Percentiles rank a stretch among this genome's conserved stretches.
phyloP scores from a whole-genome alignment of 495 filamentous ascomycete species.

The Aspergillus nidulans region DNA sequence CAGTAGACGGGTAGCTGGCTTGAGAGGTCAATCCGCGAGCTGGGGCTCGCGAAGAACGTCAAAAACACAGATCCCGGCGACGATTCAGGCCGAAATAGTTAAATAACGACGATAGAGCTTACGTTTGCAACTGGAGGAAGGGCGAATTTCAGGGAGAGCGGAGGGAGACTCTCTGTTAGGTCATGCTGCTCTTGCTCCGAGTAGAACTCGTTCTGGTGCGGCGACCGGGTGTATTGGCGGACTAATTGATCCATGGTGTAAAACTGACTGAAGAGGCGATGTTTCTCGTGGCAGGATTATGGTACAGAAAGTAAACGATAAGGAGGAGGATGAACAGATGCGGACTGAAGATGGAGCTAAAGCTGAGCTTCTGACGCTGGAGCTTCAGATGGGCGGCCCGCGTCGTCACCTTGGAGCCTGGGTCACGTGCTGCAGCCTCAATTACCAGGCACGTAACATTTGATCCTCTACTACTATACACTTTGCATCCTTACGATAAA shows the following conservation, averaged over 20 bases:
- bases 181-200: conserved; percentile 73
- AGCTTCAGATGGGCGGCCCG: conserved; percentile 37
- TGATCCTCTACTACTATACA: not conserved
- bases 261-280: conserved; percentile 4
- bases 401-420: conserved; percentile 41
- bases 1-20: not conserved
- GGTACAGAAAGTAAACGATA: conserved; percentile 1
- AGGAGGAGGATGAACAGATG: conserved; percentile 14
- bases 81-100: not conserved
- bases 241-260: conserved; percentile 86
- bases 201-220: conserved; percentile 66
- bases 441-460: not conserved
- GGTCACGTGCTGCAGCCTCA: conserved; percentile 33
- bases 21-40: not conserved
- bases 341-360: conserved; percentile 16
- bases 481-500: not conserved
- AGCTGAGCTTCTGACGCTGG: conserved; percentile 26
- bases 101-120: conserved; percentile 24
- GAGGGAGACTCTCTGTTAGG: conserved; percentile 58
- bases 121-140: conserved; percentile 93
- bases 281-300: conserved; percentile 1
- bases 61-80: not conserved
- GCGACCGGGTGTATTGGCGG: conserved; percentile 75
- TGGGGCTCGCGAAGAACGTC: not conserved
- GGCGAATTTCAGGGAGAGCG: conserved; percentile 83